A percentile compares a stretch with the other conserved stretches of the same genome.
phyloP scores from a whole-genome alignment of 768 basidiomycete genomes.

The Mycena polygramma region DNA sequence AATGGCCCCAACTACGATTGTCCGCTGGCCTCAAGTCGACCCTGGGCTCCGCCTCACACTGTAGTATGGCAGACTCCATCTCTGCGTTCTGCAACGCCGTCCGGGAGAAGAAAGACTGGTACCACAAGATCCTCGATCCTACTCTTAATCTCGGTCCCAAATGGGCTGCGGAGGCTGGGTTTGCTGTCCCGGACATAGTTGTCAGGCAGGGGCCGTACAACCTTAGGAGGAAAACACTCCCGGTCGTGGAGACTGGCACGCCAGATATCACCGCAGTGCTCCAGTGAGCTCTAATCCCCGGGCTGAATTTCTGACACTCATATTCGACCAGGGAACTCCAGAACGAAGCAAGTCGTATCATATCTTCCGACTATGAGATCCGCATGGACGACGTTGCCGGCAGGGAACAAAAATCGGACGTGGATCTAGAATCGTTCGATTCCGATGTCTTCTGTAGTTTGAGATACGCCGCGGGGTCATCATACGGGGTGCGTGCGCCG shows the following conservation, averaged over 20 bases:
- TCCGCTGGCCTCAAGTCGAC: no score
- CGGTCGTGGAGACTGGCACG: not conserved
- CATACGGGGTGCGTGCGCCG: no score
- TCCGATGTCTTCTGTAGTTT: no score
- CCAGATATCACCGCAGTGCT: not conserved
- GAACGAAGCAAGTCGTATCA: not conserved
- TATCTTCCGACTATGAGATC: not conserved
- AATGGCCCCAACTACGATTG: no score
- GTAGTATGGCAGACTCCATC: not conserved
- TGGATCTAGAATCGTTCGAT: not conserved
- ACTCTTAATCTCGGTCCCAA: not conserved
- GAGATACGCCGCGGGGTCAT: no score
- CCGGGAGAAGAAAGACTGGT: not conserved
- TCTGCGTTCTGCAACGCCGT: not conserved
- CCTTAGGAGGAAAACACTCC: no score
- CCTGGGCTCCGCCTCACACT: no score
- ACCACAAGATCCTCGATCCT: conserved; percentile 1
- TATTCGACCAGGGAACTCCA: not conserved
- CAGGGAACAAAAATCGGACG: not conserved
- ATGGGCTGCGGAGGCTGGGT: not conserved
- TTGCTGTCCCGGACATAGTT: not conserved
- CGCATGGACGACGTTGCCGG: not conserved
- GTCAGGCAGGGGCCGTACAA: not conserved
- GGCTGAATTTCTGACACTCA: not conserved
- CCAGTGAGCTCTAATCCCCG: not conserved